Conservation (phyloP, 768 basidiomycete species). For the Dioszegia crocea region DNA sequence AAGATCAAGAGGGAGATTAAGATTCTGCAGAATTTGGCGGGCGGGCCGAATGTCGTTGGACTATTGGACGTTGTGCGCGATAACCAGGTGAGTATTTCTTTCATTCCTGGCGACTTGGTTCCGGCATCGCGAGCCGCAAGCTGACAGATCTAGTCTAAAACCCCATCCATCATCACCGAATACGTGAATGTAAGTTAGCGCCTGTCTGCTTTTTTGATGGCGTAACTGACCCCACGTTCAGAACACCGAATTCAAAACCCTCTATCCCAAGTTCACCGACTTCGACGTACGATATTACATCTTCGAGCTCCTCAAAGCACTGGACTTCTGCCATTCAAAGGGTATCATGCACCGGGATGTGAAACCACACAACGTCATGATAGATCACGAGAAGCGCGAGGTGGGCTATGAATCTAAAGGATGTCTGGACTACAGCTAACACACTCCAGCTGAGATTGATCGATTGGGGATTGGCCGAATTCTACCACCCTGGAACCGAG, state of each 20-base stretch:
- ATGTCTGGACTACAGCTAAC: conserved; percentile 1
- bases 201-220: neutral
- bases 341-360: conserved; percentile 99
- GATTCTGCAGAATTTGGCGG: conserved; percentile 91
- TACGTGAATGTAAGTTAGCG: conserved; percentile 67
- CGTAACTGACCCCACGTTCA: conserved; percentile 9
- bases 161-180: conserved; percentile 93
- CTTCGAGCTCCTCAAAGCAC: conserved; percentile 90
- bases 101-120: neutral
- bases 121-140: too few relatives aligned
- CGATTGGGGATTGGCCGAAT: conserved; percentile 98
- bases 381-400: conserved; percentile 94
- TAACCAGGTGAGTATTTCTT: conserved; percentile 53
- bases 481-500: conserved; percentile 95
- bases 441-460: conserved; percentile 77
- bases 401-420: conserved; percentile 54
- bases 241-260: conserved; percentile 93
- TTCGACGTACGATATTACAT: conserved; percentile 95
- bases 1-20: conserved; percentile 99
- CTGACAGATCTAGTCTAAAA: conserved; percentile 64
- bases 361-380: conserved; percentile 99
- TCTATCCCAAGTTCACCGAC: conserved; percentile 94
- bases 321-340: conserved; percentile 97
- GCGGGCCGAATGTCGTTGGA: conserved; percentile 90
- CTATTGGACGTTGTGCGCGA: conserved; percentile 94